These are phyloP conservation scores for Plasmodium coatneyi DNA, from an alignment of 169 alveolate species.

Conservation along the genomic window DNA sequence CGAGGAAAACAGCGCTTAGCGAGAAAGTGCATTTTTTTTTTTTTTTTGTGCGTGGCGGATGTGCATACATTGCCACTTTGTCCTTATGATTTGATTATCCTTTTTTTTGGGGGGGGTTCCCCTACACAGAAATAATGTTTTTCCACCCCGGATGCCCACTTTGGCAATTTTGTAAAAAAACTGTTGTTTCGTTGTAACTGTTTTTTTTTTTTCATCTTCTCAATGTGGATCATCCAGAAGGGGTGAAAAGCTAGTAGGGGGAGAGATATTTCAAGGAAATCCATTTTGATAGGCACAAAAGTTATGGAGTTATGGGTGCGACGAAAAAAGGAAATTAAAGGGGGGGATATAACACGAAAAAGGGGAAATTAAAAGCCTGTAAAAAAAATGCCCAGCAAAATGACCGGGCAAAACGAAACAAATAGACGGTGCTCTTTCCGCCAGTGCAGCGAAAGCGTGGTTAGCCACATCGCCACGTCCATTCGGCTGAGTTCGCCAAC, in stretches of 20 bases:
- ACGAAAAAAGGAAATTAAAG: conserved; percentile 5
- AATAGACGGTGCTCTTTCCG: not conserved
- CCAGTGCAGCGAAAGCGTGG: not conserved
- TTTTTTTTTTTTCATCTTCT: not conserved
- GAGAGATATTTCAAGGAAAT: not conserved
- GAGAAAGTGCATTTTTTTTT: not conserved
- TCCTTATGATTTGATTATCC: not conserved
- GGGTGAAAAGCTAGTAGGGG: not conserved
- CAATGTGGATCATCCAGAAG: not conserved
- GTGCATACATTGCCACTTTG: not conserved
- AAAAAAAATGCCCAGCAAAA: not conserved
- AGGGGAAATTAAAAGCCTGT: not conserved
- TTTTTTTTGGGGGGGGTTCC: no score
- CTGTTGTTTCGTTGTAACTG: not conserved
- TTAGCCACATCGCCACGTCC: not conserved
- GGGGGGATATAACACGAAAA: not conserved
- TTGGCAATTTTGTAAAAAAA: not conserved
- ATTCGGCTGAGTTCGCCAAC: not conserved
- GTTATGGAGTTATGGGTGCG: not conserved
- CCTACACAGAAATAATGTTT: not conserved
- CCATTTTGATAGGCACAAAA: not conserved
- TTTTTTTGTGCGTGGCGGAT: not conserved
- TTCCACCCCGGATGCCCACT: not conserved
- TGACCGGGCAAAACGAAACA: not conserved
- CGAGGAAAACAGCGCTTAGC: not conserved